Percentiles rank a stretch among this genome's conserved stretches.
Evolutionary conservation across 257 asterid species (phyloP).

Genomic region (Rubia yunnanensis): DNA sequence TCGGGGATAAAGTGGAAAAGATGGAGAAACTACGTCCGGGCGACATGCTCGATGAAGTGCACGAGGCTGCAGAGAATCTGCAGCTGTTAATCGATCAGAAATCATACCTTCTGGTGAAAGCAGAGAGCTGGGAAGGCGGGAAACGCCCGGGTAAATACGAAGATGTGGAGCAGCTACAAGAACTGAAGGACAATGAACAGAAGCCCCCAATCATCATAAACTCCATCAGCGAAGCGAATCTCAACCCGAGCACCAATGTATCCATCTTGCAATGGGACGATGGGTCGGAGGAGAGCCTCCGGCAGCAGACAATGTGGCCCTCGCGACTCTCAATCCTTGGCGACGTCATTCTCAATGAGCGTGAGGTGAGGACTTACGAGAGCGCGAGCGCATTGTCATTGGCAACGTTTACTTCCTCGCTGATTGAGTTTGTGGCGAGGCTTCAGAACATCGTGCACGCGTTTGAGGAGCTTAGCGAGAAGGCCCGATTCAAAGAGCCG

Average conservation of each 20-base stretch:
- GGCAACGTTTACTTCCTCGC: constrained; percentile 64
- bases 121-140: constrained; percentile 65
- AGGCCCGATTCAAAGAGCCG: constrained; percentile 64
- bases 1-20: constrained; percentile 81
- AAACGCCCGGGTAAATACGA: constrained; percentile 44
- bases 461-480: constrained; percentile 59
- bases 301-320: constrained; percentile 80
- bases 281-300: constrained; percentile 53
- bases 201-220: constrained; percentile 38
- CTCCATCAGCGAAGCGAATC: constrained; percentile 44
- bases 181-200: constrained; percentile 54
- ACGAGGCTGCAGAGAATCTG: constrained; percentile 81
- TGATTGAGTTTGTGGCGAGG: constrained; percentile 91
- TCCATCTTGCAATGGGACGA: constrained; percentile 55
- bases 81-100: constrained; percentile 78
- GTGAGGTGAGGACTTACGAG: constrained; percentile 75
- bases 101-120: constrained; percentile 76
- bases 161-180: constrained; percentile 54
- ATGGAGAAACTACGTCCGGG: constrained; percentile 73
- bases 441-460: constrained; percentile 78
- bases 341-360: constrained; percentile 55
- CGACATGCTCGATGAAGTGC: constrained; percentile 60
- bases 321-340: constrained; percentile 81
- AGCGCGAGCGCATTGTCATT: constrained; percentile 92
- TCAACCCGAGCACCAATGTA: constrained; percentile 27